These are phyloP conservation scores for Galerina marginata DNA, from an alignment of 768 basidiomycete genomes.

Conservation along the genomic window DNA sequence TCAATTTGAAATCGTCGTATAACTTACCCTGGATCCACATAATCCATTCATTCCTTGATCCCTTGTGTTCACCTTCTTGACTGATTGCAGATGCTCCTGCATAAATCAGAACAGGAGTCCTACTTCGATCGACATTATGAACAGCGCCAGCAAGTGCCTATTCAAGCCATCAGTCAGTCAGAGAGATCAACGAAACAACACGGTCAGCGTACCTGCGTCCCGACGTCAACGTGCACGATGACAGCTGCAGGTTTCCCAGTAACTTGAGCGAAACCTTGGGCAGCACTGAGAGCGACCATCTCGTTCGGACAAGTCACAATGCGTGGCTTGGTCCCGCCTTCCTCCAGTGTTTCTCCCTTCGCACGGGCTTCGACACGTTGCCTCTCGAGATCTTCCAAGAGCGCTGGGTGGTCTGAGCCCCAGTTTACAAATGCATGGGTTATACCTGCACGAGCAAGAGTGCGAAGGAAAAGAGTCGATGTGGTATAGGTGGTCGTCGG, in stretches of 20 bases:
- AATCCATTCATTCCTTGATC: constrained; percentile 74
- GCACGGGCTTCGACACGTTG: constrained; percentile 43
- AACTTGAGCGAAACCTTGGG: constrained; percentile 72
- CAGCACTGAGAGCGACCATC: constrained; percentile 76
- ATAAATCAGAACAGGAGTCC: constrained; percentile 71
- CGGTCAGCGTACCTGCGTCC: constrained; percentile 55
- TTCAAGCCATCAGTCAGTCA: not conserved
- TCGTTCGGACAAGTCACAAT: constrained; percentile 78
- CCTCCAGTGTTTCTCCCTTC: not conserved
- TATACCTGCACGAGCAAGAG: constrained; percentile 60
- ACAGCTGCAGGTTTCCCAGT: constrained; percentile 72
- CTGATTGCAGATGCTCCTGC: constrained; percentile 73
- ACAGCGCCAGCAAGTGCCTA: constrained; percentile 73
- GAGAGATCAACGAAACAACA: not conserved
- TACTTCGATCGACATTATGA: constrained; percentile 70
- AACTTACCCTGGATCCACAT: constrained; percentile 70
- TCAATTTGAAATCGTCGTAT: not conserved
- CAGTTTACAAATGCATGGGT: constrained; percentile 78
- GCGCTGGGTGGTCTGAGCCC: constrained; percentile 77
- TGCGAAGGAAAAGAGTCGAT: constrained; percentile 64
- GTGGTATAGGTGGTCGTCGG: constrained; percentile 46
- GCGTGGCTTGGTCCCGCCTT: constrained; percentile 39
- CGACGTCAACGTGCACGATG: constrained; percentile 77
- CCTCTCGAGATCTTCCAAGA: constrained; percentile 71
- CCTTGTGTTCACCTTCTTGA: constrained; percentile 58